Evolutionary conservation across 768 basidiomycete species (phyloP), one percentile per base, ranked within the genome.

Genomic region (Ramaria sp.): DNA sequence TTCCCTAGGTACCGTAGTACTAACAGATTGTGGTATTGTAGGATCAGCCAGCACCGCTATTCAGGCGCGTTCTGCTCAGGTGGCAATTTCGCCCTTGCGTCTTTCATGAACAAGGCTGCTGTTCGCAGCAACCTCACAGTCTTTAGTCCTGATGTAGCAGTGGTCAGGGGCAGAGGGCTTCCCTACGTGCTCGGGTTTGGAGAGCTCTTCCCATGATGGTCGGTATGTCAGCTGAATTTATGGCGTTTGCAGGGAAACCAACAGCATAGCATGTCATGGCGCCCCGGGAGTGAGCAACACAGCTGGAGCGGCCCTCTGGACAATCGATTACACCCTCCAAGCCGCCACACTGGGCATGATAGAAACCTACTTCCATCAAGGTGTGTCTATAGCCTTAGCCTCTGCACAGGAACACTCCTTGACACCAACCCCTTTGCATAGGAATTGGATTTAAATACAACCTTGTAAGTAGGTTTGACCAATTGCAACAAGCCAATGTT

Each of bases 371-470:
- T 84, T 83, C 72, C 83, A 87, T 63, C 73, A 81, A 55, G 84
- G 84, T n/a, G 70, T 86, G 54, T 84, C 75, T 69, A 86, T 84
- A 37, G 5, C n/a, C n/a, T n/a, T n/a, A n/a, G n/a, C n/a, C 27
- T 27, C 27, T 27, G 27, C 27, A 5, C 27, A 27, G 27, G 27
- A 27, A 27, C 27, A 5, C 27, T 5, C 27, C 27, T 27, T 27
- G 27, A 27, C 27, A 52, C 55, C 12, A 19, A 58, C 34, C 46
- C 5, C 19, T 27, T 27, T 27, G 27, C 19, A 30, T 46, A 54
- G 53, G 84, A 15, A 71, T 86, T 53, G 84, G 84, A 0, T 86
- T 75, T 69, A 87, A 86, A 68, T 87, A 86, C 63, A 82, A 79
- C 63, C 70, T 85, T 53, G 84, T 81, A 56, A 53, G 56, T 10